These are phyloP conservation scores for Pyrenophora tritici-repentis DNA, from an alignment of 2,329 filamentous ascomycete species.

Conservation along the genomic window DNA sequence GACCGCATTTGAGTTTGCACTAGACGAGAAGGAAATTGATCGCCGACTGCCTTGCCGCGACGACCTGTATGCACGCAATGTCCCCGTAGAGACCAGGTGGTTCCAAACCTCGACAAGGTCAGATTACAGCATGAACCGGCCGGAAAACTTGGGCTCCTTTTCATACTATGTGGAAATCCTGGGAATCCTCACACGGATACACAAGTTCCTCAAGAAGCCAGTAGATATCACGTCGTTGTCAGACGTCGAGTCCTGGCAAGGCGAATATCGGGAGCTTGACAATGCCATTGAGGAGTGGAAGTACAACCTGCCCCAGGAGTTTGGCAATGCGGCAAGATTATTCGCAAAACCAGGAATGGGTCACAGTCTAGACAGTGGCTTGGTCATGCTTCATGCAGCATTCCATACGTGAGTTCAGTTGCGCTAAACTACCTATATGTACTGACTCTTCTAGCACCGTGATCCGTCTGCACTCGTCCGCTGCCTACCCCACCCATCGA, in stretches of 20 bases:
- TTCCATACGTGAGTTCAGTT: constrained; percentile 72
- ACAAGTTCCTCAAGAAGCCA: constrained; percentile 85
- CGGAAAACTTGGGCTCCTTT: constrained; percentile 84
- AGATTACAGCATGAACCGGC: constrained; percentile 69
- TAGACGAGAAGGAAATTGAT: constrained; percentile 89
- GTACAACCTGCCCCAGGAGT: constrained; percentile 79
- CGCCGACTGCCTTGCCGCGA: constrained; percentile 84
- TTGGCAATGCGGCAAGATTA: constrained; percentile 80
- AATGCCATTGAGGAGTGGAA: constrained; percentile 81
- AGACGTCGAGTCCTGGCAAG: constrained; percentile 89
- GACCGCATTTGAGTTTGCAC: constrained; percentile 88
- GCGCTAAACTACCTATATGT: neutral
- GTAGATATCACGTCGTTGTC: constrained; percentile 83
- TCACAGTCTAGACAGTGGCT: constrained; percentile 76
- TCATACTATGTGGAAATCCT: constrained; percentile 90
- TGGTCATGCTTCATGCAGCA: constrained; percentile 89
- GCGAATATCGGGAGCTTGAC: constrained; percentile 83
- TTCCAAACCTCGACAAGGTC: constrained; percentile 60
- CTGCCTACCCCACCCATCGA: constrained; percentile 86
- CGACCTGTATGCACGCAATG: constrained; percentile 82
- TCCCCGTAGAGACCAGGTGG: constrained; percentile 82
- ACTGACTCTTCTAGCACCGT: constrained; percentile 62
- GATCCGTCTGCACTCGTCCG: constrained; percentile 88
- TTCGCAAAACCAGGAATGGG: constrained; percentile 65
- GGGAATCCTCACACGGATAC: constrained; percentile 83